Percentiles rank a stretch among this genome's conserved stretches.
Conservation (phyloP, 139 green algal species). For the Auxenochlorella pyrenoidosa region DNA sequence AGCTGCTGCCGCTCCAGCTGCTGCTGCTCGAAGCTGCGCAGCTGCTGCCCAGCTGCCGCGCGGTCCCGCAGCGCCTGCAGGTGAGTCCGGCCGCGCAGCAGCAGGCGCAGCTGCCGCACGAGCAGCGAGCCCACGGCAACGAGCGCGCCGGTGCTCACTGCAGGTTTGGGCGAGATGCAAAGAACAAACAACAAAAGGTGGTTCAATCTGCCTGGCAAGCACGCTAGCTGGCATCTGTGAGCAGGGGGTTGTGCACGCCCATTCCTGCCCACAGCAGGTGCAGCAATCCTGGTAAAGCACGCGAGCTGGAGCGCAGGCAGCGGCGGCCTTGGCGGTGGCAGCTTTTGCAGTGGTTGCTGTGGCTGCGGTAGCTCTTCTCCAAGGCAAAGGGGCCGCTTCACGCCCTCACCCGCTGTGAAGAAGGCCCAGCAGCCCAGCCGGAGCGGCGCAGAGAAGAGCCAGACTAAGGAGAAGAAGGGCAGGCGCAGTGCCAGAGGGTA, state of each 20-base stretch:
- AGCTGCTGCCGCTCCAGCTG: not conserved
- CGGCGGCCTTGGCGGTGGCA: too few species aligned
- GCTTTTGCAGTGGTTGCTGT: too few species aligned
- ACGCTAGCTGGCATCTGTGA: too few species aligned
- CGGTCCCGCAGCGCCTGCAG: not conserved
- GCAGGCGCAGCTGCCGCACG: conserved; percentile 2
- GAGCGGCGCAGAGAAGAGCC: conserved; percentile 8
- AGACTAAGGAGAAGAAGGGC: conserved; percentile 14
- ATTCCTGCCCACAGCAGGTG: too few species aligned
- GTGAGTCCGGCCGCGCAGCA: conserved; percentile 12
- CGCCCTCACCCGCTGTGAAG: conserved; percentile 10
- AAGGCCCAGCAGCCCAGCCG: conserved; percentile 14
- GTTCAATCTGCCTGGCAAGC: too few species aligned
- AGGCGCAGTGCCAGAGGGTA: not conserved
- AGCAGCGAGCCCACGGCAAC: conserved; percentile 10
- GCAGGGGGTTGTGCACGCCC: too few species aligned
- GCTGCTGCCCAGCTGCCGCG: not conserved
- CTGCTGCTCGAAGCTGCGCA: not conserved
- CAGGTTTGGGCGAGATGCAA: too few species aligned
- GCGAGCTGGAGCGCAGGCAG: too few species aligned
- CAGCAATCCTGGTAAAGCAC: too few species aligned
- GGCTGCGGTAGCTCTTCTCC: not conserved
- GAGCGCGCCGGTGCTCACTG: conserved; percentile 11
- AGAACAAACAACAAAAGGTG: too few species aligned
- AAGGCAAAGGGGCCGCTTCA: not conserved